Conservation (phyloP, 2,329 filamentous ascomycete species). For the Aspergillus quadrilineatus region DNA sequence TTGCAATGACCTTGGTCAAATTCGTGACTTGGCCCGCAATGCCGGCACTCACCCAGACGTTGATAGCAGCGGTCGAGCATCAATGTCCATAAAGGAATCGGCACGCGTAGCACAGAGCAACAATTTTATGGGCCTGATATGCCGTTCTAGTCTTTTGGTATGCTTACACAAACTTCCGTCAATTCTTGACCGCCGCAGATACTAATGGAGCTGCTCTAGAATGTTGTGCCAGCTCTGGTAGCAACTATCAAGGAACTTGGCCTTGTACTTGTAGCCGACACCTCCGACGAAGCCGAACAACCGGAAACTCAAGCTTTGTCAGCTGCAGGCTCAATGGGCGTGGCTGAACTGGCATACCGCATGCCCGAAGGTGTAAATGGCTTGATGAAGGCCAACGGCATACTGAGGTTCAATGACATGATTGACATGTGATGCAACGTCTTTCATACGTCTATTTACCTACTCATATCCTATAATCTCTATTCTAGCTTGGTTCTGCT, state of each 20-base stretch:
- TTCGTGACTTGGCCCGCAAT: constrained; percentile 41
- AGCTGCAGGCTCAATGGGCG: constrained; percentile 28
- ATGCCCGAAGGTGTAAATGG: constrained; percentile 84
- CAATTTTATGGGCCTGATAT: constrained; percentile 97
- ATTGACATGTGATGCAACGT: constrained; percentile 63
- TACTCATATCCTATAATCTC: background rate
- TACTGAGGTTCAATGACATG: constrained; percentile 88
- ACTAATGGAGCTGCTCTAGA: constrained; percentile 50
- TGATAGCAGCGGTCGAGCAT: constrained; percentile 66
- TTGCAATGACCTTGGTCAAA: constrained; percentile 80
- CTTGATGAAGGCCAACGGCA: constrained; percentile 77
- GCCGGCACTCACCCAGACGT: constrained; percentile 44
- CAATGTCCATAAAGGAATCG: constrained; percentile 88
- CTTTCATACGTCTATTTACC: background rate
- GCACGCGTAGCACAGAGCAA: constrained; percentile 91
- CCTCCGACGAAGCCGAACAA: constrained; percentile 58
- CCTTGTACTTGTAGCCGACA: constrained; percentile 86
- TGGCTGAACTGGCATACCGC: constrained; percentile 46
- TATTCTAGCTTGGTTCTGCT: background rate
- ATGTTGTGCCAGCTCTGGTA: constrained; percentile 87
- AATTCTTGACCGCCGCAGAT: background rate
- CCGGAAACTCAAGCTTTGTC: constrained; percentile 24
- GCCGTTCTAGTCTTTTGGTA: constrained; percentile 81
- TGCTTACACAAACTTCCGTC: constrained; percentile 34
- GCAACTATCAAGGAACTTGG: constrained; percentile 94